Evolutionary conservation across 495 filamentous ascomycete species (phyloP).

Genomic region (Durotheca rogersii): DNA sequence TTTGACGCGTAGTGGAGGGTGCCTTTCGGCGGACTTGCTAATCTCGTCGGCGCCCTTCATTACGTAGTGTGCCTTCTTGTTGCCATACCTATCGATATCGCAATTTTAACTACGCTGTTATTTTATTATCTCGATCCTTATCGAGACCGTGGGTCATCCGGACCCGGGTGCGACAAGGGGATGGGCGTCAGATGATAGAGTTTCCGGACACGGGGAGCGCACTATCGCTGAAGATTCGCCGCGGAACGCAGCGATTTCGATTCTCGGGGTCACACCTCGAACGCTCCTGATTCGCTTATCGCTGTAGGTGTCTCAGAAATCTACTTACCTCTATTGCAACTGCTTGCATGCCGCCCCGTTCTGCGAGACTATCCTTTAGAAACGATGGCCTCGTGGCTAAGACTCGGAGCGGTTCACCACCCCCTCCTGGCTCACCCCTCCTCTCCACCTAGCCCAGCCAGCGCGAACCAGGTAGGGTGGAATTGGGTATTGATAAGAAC

Average conservation of each 20-base stretch:
- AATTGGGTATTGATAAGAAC: no score
- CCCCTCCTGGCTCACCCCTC: slow-evolving; percentile 2
- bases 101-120: not conserved
- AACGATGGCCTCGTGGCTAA: no score
- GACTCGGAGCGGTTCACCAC: not conserved
- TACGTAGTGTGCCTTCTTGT: no score
- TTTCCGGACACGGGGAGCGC: slow-evolving; percentile 18
- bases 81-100: not conserved
- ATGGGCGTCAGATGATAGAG: slow-evolving; percentile 27
- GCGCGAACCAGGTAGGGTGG: no score
- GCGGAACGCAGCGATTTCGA: slow-evolving; percentile 17
- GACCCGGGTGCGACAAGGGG: slow-evolving; percentile 19
- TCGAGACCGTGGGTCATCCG: slow-evolving; percentile 21
- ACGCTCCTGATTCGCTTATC: not conserved
- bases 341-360: no score
- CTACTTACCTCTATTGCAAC: not conserved
- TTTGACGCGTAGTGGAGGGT: no score
- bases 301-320: slow-evolving; percentile 4
- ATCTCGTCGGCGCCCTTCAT: no score
- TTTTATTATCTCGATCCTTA: slow-evolving; percentile 9
- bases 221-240: slow-evolving; percentile 10
- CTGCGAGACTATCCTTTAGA: no score
- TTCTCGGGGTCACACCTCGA: not conserved
- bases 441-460: no score
- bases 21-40: no score